Evolutionary conservation across 805 yeast genomes (phyloP), one percentile per base, ranked within the genome.

Genomic region (Starmerella riodocensis): DNA sequence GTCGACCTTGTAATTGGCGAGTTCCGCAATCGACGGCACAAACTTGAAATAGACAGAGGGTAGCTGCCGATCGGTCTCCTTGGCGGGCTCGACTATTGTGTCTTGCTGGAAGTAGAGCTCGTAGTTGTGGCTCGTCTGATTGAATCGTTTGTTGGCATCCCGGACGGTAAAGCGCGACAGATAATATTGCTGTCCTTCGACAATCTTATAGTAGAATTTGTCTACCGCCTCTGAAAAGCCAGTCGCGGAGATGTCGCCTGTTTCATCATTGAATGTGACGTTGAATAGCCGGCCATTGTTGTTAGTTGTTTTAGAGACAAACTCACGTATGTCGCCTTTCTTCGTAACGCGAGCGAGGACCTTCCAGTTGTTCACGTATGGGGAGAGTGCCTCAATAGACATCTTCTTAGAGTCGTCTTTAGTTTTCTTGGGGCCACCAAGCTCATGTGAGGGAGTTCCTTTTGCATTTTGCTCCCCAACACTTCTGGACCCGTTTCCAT

Each of bases 221-320:
- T 81, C 93, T 11, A 88, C 95, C 52, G 72, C 70, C 28, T 83
- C 88, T 58, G 81, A 82, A 61, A 91, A 91, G 1, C 91, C 95
- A 2, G 97, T 85, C 9, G 94, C 96, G 54, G 91, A 72, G 51
- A 91, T 91, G 64, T 91, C 97, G 53, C 91, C 94, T 5, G 95
- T 80, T 57, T 91, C 94, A 57, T 91, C 98, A 41, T 88, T 63
- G 42, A 91, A 74, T 51, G 84, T 83, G 23, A 84, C 82, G 52
- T 78, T 80, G 65, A 91, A 85, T 43, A 91, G 69, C 59, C 82
- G 81, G 40, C 98, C 98, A 47, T 78, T 83, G 52, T 82, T 84
- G 21, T 39, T 35, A 29, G 29, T 17, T 14, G 23, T 20, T 36
- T 35, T 33, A n/a, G 39, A 21, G 37, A 82, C 73, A 88, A 88